Evolutionary conservation across 139 green algal genomes (phyloP).

Genomic region (Pleodorina starrii): DNA sequence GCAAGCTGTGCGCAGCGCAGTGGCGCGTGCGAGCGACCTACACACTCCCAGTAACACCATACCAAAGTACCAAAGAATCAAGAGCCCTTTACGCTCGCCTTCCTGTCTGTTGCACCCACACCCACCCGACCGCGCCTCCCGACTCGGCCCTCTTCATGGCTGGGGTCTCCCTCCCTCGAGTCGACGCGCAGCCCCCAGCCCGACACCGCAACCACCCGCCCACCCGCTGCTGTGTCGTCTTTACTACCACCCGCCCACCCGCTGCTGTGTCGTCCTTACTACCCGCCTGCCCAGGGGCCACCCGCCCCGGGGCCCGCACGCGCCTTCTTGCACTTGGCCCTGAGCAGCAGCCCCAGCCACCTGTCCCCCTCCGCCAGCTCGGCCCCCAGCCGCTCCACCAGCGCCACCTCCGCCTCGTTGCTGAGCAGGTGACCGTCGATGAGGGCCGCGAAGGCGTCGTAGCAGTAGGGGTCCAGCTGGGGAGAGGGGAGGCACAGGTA

Average conservation of each 20-base stretch:
- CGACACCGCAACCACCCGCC: no score
- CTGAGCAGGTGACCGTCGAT: slow-evolving; percentile 92
- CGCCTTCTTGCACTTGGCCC: slow-evolving; percentile 76
- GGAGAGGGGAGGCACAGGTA: not conserved
- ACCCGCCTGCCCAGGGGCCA: not conserved
- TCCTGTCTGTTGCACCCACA: no score
- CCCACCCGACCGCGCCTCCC: no score
- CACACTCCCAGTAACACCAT: no score
- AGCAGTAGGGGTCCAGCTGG: slow-evolving; percentile 90
- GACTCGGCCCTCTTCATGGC: no score
- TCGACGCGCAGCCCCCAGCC: no score
- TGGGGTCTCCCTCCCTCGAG: no score
- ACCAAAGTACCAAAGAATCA: no score
- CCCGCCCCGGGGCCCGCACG: not conserved
- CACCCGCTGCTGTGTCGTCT: not conserved
- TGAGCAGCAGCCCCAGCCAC: slow-evolving; percentile 90
- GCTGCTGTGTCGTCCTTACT: not conserved
- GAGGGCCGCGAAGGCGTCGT: slow-evolving; percentile 93
- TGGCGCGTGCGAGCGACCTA: no score
- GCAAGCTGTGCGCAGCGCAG: no score
- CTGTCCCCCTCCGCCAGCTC: slow-evolving; percentile 51
- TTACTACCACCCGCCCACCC: not conserved
- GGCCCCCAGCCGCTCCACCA: slow-evolving; percentile 70
- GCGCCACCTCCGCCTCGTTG: slow-evolving; percentile 80
- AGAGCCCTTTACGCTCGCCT: no score